phyloP scores from a whole-genome alignment of 1,284 basidiomycete species.

The Sporisorium graminicola region DNA sequence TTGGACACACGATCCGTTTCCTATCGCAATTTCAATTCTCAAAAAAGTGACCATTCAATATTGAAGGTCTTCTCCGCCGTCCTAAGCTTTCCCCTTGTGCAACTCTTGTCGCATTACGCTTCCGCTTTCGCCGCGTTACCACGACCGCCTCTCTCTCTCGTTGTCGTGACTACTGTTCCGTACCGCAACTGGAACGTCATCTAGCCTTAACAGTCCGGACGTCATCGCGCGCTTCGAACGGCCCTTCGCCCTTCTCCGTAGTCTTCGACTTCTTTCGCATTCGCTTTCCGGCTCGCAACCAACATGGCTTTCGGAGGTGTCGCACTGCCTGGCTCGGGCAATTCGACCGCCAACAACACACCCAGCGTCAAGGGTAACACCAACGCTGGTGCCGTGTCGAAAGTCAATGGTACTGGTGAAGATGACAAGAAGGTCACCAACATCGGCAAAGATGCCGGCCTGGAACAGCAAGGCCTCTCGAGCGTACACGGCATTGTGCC shows the following conservation, averaged over 20 bases:
- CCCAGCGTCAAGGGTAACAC: conserved; percentile 27
- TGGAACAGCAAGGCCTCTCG: conserved; percentile 64
- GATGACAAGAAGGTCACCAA: conserved; percentile 42
- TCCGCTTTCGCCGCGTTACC: conserved; percentile 10
- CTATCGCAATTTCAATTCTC: conserved; percentile 16
- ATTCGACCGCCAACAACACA: conserved; percentile 38
- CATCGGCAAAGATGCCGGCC: conserved; percentile 39
- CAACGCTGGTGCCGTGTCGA: conserved; percentile 25
- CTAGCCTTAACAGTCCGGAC: conserved; percentile 20
- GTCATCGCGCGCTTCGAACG: conserved; percentile 5
- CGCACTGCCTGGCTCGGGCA: conserved; percentile 50
- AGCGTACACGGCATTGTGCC: conserved; percentile 70
- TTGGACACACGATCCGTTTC: conserved; percentile 8
- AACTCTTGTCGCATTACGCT: conserved; percentile 3
- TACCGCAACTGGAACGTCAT: conserved; percentile 22
- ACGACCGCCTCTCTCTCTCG: neutral
- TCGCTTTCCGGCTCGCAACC: conserved; percentile 3
- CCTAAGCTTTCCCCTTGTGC: neutral
- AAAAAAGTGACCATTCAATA: conserved; percentile 17
- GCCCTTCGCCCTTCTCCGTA: neutral
- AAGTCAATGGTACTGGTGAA: conserved; percentile 37
- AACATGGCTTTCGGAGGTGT: conserved; percentile 55
- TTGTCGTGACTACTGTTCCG: conserved; percentile 13
- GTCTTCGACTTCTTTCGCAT: conserved; percentile 1
- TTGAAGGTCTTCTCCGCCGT: conserved; percentile 24